A percentile compares a stretch with the other conserved stretches of the same genome.
These are phyloP conservation scores for Leishmania gerbilli DNA, from an alignment of 208 protist species.

Conservation along the genomic window DNA sequence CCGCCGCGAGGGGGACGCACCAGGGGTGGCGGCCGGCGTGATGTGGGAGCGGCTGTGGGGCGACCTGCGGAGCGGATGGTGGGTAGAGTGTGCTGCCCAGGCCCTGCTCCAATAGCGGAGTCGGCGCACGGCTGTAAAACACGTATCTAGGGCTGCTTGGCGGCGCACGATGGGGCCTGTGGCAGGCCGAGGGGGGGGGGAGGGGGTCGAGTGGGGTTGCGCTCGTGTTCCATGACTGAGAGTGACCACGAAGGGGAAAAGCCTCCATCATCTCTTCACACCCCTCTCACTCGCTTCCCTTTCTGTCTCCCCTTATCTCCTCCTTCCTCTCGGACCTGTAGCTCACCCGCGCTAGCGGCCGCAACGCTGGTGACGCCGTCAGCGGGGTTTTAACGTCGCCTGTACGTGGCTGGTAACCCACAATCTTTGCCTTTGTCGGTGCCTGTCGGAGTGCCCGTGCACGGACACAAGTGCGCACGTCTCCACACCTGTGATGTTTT, in stretches of 20 bases:
- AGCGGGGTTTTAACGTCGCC: not conserved
- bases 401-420: not conserved
- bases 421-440: not conserved
- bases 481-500: not conserved
- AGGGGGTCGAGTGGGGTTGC: not conserved
- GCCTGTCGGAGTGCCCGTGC: not conserved
- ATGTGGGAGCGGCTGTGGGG: not conserved
- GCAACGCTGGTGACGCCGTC: not conserved
- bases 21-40: not conserved
- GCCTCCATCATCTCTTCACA: not conserved
- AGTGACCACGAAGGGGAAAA: not conserved
- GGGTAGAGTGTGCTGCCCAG: not conserved
- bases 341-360: not conserved
- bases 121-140: not conserved
- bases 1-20: not conserved
- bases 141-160: not conserved
- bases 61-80: not conserved
- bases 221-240: not conserved
- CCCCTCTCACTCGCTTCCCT: not conserved
- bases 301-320: not conserved
- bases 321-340: not conserved
- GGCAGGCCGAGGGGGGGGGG: not conserved
- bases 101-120: not conserved
- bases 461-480: not conserved
- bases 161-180: not conserved